A percentile compares a stretch with the other conserved stretches of the same genome.
Conservation (phyloP, 129 eudicot genomes). For the sunflower (Helianthus annuus) region DNA sequence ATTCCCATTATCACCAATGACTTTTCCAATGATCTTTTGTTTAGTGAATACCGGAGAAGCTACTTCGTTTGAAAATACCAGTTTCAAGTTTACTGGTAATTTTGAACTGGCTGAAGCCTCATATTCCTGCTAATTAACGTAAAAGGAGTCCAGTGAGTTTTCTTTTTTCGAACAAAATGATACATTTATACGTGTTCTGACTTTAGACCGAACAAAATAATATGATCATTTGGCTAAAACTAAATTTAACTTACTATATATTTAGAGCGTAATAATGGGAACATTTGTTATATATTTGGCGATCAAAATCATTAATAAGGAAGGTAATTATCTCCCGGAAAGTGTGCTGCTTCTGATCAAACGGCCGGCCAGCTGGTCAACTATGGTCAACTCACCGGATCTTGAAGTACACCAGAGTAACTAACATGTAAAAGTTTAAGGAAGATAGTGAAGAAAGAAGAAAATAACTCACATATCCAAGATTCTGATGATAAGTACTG, state of each 20-base stretch:
- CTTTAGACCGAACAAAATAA: too few relatives aligned
- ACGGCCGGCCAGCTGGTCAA: background rate
- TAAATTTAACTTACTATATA: too few relatives aligned
- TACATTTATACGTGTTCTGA: too few relatives aligned
- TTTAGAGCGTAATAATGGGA: too few relatives aligned
- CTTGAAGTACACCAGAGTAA: too few relatives aligned
- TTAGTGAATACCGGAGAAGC: conserved; percentile 26
- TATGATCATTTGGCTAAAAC: too few relatives aligned
- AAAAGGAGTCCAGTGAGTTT: background rate
- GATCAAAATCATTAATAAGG: too few relatives aligned
- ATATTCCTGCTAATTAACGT: conserved; percentile 5
- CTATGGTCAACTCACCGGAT: too few relatives aligned
- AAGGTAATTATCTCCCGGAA: too few relatives aligned
- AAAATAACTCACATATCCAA: conserved; percentile 10
- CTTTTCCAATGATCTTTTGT: conserved; percentile 13
- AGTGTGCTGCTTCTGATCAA: too few relatives aligned
- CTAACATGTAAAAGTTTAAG: background rate
- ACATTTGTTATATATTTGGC: too few relatives aligned
- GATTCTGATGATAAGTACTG: background rate
- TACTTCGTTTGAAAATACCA: conserved; percentile 2
- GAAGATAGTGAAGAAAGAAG: background rate
- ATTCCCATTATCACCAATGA: background rate
- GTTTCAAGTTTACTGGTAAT: conserved; percentile 12
- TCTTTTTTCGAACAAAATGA: too few relatives aligned
- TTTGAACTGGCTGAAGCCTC: conserved; percentile 27